phyloP scores from a whole-genome alignment of 176 grass and related monocot genomes.

The Hsuehochloa calcarea region DNA sequence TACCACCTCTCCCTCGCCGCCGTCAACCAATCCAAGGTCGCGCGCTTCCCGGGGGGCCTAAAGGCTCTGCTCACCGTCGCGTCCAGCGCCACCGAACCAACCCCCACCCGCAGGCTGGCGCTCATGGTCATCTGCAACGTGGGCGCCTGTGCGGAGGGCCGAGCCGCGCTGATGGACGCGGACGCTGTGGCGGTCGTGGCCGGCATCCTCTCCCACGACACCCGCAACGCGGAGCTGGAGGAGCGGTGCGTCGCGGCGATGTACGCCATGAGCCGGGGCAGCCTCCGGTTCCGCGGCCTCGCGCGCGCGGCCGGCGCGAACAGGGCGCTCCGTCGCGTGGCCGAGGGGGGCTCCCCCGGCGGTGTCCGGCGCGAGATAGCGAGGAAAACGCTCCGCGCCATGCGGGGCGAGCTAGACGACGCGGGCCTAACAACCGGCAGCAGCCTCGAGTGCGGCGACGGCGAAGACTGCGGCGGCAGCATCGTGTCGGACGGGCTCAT shows the following conservation, averaged over 20 bases:
- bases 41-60: conserved; percentile 50
- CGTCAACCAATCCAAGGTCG: conserved; percentile 72
- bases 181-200: conserved; percentile 50
- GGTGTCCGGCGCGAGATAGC: conserved; percentile 76
- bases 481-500: conserved; percentile 79
- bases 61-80: conserved; percentile 52
- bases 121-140: conserved; percentile 90
- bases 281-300: conserved; percentile 70
- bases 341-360: conserved; percentile 30
- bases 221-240: conserved; percentile 31
- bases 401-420: conserved; percentile 47
- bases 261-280: conserved; percentile 80
- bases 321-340: conserved; percentile 53
- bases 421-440: conserved; percentile 38
- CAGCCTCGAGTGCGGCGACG: conserved; percentile 51
- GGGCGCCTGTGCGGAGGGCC: conserved; percentile 54
- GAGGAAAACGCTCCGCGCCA: conserved; percentile 59
- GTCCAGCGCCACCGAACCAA: conserved; percentile 16
- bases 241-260: conserved; percentile 72
- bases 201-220: conserved; percentile 37
- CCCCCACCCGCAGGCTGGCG: conserved; percentile 50
- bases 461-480: conserved; percentile 54
- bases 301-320: conserved; percentile 62
- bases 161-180: conserved; percentile 73
- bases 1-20: conserved; percentile 76